phyloP scores from a whole-genome alignment of 1,284 basidiomycete species.

The Cryptococcus maquisensis region DNA sequence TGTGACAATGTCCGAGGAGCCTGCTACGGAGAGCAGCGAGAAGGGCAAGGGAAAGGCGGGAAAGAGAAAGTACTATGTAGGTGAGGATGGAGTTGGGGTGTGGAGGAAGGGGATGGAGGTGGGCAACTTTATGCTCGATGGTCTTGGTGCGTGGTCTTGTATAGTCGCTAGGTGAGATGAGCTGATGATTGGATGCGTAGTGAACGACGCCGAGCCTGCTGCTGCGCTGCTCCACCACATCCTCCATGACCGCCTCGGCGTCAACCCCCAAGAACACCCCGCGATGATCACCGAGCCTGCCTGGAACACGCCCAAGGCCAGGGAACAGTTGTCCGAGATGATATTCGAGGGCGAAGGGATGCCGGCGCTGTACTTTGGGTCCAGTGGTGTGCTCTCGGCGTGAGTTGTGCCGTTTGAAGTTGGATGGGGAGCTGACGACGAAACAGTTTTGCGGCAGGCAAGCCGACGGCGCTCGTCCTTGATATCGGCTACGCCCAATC shows the following conservation, averaged over 20 bases:
- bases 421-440: not conserved
- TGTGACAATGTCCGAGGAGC: slow-evolving; percentile 11
- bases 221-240: slow-evolving; percentile 71
- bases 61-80: slow-evolving; percentile 68
- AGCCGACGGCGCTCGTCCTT: slow-evolving; percentile 90
- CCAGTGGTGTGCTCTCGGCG: slow-evolving; percentile 92
- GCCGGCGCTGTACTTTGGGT: slow-evolving; percentile 96
- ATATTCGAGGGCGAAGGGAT: slow-evolving; percentile 94
- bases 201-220: slow-evolving; percentile 72
- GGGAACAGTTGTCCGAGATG: slow-evolving; percentile 90
- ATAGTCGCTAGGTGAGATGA: not conserved
- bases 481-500: slow-evolving; percentile 86
- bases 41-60: slow-evolving; percentile 44
- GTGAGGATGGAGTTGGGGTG: slow-evolving; percentile 85
- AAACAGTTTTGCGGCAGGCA: slow-evolving; percentile 85
- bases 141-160: slow-evolving; percentile 64
- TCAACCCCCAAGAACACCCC: slow-evolving; percentile 71
- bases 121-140: slow-evolving; percentile 76
- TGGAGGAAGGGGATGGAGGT: slow-evolving; percentile 89
- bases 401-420: slow-evolving; percentile 50
- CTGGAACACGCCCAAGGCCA: slow-evolving; percentile 86
- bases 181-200: slow-evolving; percentile 49
- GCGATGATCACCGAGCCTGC: slow-evolving; percentile 90
- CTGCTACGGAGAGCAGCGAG: slow-evolving; percentile 29
- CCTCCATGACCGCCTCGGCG: slow-evolving; percentile 68